These are phyloP conservation scores for Coriaria nepalensis DNA, from an alignment of 306 rosid species.

Conservation along the genomic window DNA sequence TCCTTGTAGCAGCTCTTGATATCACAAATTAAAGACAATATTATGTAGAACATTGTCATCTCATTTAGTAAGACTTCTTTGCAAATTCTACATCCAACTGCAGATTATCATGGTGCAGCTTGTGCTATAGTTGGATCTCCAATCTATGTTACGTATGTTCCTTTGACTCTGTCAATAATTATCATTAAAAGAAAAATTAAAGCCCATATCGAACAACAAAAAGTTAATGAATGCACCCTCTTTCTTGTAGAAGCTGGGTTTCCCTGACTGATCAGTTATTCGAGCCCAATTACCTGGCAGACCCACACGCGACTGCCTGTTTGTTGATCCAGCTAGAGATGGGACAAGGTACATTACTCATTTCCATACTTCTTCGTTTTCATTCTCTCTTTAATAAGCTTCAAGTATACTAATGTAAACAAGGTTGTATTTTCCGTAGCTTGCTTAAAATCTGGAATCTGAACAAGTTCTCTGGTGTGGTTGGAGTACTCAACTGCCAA, in stretches of 20 bases:
- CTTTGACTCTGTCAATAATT: not conserved
- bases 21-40: too few relatives aligned
- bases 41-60: too few relatives aligned
- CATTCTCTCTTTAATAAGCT: not conserved
- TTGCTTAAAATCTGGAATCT: constrained; percentile 94
- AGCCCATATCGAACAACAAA: too few relatives aligned
- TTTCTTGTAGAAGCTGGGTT: constrained; percentile 74
- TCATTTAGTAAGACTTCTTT: too few relatives aligned
- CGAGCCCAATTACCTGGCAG: constrained; percentile 86
- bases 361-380: not conserved
- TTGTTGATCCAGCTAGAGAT: constrained; percentile 89
- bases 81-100: constrained; percentile 82
- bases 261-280: constrained; percentile 93
- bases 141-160: constrained; percentile 79
- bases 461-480: constrained; percentile 84
- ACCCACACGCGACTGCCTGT: constrained; percentile 80
- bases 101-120: constrained; percentile 93
- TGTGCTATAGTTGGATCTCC: constrained; percentile 95
- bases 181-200: too few relatives aligned
- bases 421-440: constrained; percentile 29
- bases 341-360: constrained; percentile 43
- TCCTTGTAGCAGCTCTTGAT: too few relatives aligned
- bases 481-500: constrained; percentile 94
- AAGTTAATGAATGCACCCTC: too few relatives aligned
- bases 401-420: too few relatives aligned